Evolutionary conservation across 202 grass and related monocot species (phyloP).

Genomic region (Dendrocalamus latiflorus): DNA sequence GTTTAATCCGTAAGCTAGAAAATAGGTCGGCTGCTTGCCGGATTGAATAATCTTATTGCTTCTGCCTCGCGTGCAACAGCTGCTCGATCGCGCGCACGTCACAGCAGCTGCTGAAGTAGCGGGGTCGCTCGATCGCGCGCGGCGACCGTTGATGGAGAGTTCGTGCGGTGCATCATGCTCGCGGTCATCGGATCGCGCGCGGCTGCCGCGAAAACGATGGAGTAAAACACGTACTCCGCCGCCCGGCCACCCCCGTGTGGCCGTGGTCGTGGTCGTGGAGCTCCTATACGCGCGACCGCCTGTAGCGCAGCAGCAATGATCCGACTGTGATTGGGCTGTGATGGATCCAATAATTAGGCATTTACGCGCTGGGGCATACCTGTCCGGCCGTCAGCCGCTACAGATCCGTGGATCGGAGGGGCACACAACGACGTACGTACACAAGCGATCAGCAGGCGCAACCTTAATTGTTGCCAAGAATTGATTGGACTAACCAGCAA

Average conservation of each 20-base stretch:
- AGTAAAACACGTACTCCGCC: neutral
- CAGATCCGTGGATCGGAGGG: neutral
- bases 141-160: neutral
- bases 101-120: neutral
- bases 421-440: neutral
- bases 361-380: slow-evolving; percentile 44
- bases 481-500: slow-evolving; percentile 14
- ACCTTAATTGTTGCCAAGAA: slow-evolving; percentile 23
- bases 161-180: neutral
- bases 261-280: neutral
- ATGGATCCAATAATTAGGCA: slow-evolving; percentile 51
- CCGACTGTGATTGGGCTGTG: slow-evolving; percentile 29
- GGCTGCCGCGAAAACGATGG: neutral
- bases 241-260: neutral
- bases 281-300: slow-evolving; percentile 4
- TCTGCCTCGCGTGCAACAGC: neutral
- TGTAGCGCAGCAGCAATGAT: slow-evolving; percentile 1
- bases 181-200: neutral
- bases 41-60: neutral
- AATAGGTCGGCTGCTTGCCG: too few relatives aligned
- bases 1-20: too few relatives aligned
- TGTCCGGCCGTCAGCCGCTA: slow-evolving; percentile 1
- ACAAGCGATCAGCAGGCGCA: neutral
- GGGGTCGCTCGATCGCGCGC: neutral
- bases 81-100: neutral